Base-by-base conservation (phyloP, 164 flowering plant species). In the Stephania cephalantha region DNA sequence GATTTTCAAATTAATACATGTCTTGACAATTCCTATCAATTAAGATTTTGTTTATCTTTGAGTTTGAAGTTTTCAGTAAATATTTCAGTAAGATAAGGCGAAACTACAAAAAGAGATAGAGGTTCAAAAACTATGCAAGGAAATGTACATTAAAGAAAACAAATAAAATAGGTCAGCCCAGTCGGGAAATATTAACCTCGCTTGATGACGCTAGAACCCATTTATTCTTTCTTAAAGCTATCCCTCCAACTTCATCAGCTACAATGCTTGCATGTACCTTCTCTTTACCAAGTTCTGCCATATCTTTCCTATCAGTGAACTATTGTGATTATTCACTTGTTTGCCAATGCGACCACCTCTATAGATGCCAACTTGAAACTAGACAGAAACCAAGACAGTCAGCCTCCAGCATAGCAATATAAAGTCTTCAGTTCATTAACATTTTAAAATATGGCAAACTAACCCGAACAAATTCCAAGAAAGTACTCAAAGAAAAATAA, bases 231-330 rank as follows among this genome's bases (percentile, higher is more conserved):
- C 76, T 74, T 22, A 63, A 29, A 29, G 45, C 73, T 58, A 81
- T 67, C 58, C 78, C 77, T 44, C 50, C 75, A 58, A 78, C 80
- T 61, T 70, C 71, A 71, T 79, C 74, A 48, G 69, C 68, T 22
- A 10, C 70, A 66, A 53, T 71, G 50, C 72, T 67, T 9, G 77
- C 71, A 66, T 44, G 45, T 63, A 73, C 68, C 77, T 74, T 74
- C 71, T 78, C 71, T n/a, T 75, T 68, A 30, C 76, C 70, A 58
- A 72, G 67, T 70, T 82, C 82, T 76, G 76, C 83, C 86, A 86
- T 86, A 3, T 63, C 42, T 63, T 35, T 79, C 48, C 58, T 4
- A 44, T 67, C 31, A n/a, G 52, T 52, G 22, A 67, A 46, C 46
- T 29, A 15, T 58, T 58, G 64, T 58, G 64, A 58, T 58, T n/a